Percentiles rank a stretch among this genome's conserved stretches.
Evolutionary conservation across 257 asterid genomes (phyloP).

Genomic region (Salvia miltiorrhiza): DNA sequence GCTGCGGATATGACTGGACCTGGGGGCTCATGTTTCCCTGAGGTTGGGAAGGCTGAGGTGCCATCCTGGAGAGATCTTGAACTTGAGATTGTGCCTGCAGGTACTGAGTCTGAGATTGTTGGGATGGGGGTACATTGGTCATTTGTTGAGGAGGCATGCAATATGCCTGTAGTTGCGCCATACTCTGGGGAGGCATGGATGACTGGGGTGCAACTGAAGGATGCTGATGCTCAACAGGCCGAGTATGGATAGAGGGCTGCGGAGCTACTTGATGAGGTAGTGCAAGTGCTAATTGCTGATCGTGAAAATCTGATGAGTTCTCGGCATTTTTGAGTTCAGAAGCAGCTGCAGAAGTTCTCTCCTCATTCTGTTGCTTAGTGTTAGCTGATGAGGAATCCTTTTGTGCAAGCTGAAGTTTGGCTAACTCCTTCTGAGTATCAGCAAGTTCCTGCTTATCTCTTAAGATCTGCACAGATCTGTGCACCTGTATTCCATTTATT

Average conservation of each 20-base stretch:
- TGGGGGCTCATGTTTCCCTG: constrained; percentile 62
- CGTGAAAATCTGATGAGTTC: constrained; percentile 42
- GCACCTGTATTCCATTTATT: constrained; percentile 51
- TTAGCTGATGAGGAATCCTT: constrained; percentile 56
- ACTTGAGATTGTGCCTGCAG: constrained; percentile 51
- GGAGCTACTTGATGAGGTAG: constrained; percentile 73
- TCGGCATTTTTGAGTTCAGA: constrained; percentile 57
- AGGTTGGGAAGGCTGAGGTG: constrained; percentile 54
- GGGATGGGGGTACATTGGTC: constrained; percentile 39
- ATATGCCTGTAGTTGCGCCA: constrained; percentile 51
- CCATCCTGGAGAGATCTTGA: constrained; percentile 53
- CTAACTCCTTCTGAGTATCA: constrained; percentile 86
- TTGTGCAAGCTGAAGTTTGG: constrained; percentile 82
- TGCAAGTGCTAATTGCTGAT: constrained; percentile 81
- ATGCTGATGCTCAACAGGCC: constrained; percentile 56
- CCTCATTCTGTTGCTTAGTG: constrained; percentile 58
- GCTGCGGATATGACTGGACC: constrained; percentile 64
- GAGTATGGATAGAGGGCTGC: constrained; percentile 44
- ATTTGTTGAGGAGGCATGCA: constrained; percentile 54
- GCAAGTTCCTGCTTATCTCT: constrained; percentile 97
- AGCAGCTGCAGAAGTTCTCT: constrained; percentile 40
- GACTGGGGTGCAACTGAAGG: constrained; percentile 56
- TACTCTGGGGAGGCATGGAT: constrained; percentile 55
- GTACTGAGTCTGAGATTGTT: constrained; percentile 58
- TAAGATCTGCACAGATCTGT: constrained; percentile 86